Conservation (phyloP, 2,329 filamentous ascomycete genomes). For the Aspergillus luchuensis region DNA sequence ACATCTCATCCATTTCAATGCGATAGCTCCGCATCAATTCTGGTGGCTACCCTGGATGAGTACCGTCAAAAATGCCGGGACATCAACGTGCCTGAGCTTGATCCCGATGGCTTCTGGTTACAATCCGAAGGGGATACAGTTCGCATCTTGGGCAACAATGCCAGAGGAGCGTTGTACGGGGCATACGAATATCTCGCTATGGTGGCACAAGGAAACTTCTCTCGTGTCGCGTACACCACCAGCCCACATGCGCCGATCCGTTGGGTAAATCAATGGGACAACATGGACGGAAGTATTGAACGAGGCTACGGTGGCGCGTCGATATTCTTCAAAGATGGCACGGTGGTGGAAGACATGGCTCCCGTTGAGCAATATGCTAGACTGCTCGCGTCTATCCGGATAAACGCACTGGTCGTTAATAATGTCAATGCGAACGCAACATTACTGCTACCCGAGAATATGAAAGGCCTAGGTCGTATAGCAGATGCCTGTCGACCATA, state of each 20-base stretch:
- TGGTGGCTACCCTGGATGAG: constrained; percentile 37
- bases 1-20: constrained; percentile 32
- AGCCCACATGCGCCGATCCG: constrained; percentile 64
- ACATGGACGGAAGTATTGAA: constrained; percentile 67
- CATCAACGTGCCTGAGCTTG: constrained; percentile 28
- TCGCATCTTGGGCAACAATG: constrained; percentile 65
- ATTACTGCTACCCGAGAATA: constrained; percentile 58
- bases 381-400: constrained; percentile 64
- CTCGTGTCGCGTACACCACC: constrained; percentile 50
- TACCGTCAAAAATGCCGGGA: constrained; percentile 27
- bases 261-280: constrained; percentile 76
- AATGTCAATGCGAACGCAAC: constrained; percentile 70
- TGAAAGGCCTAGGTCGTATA: constrained; percentile 63
- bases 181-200: constrained; percentile 68
- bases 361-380: constrained; percentile 65
- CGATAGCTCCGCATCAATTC: constrained; percentile 22
- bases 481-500: constrained; percentile 68
- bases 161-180: constrained; percentile 69
- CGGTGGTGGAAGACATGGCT: constrained; percentile 59
- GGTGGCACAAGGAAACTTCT: constrained; percentile 62
- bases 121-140: constrained; percentile 51
- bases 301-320: constrained; percentile 68
- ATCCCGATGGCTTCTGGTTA: constrained; percentile 61
- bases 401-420: constrained; percentile 70
- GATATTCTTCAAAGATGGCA: constrained; percentile 66